Percentiles rank a stretch among this genome's conserved stretches.
Conservation (phyloP, 1,139 yeast species). For the Blastobotrys raffinosifermentans region DNA sequence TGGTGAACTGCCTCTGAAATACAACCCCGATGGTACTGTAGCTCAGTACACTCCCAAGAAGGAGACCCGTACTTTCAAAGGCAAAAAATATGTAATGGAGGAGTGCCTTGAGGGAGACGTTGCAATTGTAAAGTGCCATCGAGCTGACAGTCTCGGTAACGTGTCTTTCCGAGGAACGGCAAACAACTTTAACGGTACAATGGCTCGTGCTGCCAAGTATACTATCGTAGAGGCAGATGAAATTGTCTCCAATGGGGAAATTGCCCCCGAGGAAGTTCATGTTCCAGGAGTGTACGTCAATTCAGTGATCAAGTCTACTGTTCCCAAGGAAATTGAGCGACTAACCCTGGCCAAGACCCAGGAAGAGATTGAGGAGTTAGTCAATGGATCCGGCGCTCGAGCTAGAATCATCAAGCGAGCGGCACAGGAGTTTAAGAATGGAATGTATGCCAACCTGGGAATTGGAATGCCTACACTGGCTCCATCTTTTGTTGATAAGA, state of each 20-base stretch:
- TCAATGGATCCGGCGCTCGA: conserved; percentile 22
- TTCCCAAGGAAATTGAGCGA: conserved; percentile 38
- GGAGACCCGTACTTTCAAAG: conserved; percentile 36
- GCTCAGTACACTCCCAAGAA: conserved; percentile 34
- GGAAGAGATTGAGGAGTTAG: conserved; percentile 14
- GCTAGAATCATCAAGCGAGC: conserved; percentile 39
- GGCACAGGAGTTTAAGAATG: conserved; percentile 38
- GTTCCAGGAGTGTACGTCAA: conserved; percentile 39
- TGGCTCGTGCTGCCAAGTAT: conserved; percentile 38
- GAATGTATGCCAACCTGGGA: conserved; percentile 40
- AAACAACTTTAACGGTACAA: conserved; percentile 38
- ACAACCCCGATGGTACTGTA: conserved; percentile 34
- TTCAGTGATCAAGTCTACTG: conserved; percentile 33
- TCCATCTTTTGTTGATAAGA: conserved; percentile 35
- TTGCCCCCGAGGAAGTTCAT: conserved; percentile 38
- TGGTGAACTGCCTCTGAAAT: conserved; percentile 43
- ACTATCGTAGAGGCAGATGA: conserved; percentile 43
- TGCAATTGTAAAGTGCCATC: conserved; percentile 39
- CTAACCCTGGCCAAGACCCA: conserved; percentile 20
- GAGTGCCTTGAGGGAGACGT: conserved; percentile 40
- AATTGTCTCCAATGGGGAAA: conserved; percentile 39
- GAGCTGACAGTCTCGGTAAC: conserved; percentile 40
- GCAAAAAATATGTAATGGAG: conserved; percentile 37
- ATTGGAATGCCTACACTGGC: conserved; percentile 45
- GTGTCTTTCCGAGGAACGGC: conserved; percentile 42